phyloP scores from a whole-genome alignment of 352 stramenopile species.

The Pythium periplocum region DNA sequence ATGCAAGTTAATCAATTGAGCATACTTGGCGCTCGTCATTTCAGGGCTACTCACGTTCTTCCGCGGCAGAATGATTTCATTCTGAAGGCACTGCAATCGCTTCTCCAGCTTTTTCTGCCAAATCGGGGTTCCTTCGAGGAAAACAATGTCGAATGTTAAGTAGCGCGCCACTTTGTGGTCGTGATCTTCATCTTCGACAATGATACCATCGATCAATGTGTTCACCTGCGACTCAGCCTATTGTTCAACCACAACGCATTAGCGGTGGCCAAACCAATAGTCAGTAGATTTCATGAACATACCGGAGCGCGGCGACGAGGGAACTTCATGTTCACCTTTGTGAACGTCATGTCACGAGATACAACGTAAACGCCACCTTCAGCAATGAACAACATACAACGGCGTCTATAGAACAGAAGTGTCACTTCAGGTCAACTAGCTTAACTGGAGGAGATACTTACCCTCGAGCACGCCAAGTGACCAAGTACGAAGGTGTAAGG shows the following conservation, averaged over 20 bases:
- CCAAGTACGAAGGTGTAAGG: constrained; percentile 77
- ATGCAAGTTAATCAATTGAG: not conserved
- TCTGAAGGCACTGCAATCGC: constrained; percentile 82
- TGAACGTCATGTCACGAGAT: constrained; percentile 78
- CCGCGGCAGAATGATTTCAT: constrained; percentile 82
- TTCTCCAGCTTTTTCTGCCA: constrained; percentile 89
- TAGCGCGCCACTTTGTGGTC: constrained; percentile 70
- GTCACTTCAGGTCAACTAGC: not conserved
- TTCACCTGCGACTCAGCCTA: constrained; percentile 69
- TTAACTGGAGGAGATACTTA: constrained; percentile 19
- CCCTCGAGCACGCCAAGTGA: constrained; percentile 80
- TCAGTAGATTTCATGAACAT: constrained; percentile 5
- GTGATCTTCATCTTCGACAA: constrained; percentile 83
- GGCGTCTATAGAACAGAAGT: constrained; percentile 33
- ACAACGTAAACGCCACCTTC: constrained; percentile 72
- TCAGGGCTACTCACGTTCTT: constrained; percentile 56
- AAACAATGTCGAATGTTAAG: constrained; percentile 79
- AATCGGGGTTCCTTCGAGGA: constrained; percentile 69
- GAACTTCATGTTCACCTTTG: constrained; percentile 87
- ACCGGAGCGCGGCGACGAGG: constrained; percentile 67
- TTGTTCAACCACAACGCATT: constrained; percentile 17
- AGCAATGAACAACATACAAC: constrained; percentile 72
- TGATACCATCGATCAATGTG: constrained; percentile 80
- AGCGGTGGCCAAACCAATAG: constrained; percentile 9
- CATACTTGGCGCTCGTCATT: no score